Evolutionary conservation across 345 rosid genomes (phyloP).

Genomic region (Hibiscus syriacus): DNA sequence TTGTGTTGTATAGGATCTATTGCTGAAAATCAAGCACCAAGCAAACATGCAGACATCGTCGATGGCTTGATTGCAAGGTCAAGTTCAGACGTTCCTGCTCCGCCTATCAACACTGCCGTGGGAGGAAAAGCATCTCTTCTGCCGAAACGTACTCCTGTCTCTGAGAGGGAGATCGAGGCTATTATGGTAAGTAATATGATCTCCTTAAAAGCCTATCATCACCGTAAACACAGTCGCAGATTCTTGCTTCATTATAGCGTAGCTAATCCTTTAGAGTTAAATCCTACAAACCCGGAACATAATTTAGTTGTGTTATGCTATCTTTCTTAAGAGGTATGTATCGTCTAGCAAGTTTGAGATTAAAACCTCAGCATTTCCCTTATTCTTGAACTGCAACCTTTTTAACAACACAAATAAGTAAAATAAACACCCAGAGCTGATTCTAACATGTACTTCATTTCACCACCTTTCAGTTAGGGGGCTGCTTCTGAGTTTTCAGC

Average conservation of each 20-base stretch:
- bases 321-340: too few species aligned
- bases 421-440: background rate
- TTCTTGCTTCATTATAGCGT: background rate
- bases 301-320: too few species aligned
- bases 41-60: constrained; percentile 28
- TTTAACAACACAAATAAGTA: background rate
- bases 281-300: background rate
- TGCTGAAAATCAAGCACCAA: constrained; percentile 27
- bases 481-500: constrained; percentile 1
- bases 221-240: background rate
- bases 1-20: constrained; percentile 13
- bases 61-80: constrained; percentile 44
- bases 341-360: too few species aligned
- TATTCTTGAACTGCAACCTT: background rate
- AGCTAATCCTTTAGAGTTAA: background rate
- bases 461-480: background rate
- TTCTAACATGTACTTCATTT: background rate
- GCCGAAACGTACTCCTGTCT: constrained; percentile 74
- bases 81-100: constrained; percentile 28
- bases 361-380: background rate
- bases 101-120: constrained; percentile 15
- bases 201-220: background rate
- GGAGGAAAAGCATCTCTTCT: constrained; percentile 87
- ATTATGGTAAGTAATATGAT: constrained; percentile 41
- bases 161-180: constrained; percentile 78